These are phyloP conservation scores for Bullera alba DNA, from an alignment of 768 basidiomycete genomes.

Conservation along the genomic window DNA sequence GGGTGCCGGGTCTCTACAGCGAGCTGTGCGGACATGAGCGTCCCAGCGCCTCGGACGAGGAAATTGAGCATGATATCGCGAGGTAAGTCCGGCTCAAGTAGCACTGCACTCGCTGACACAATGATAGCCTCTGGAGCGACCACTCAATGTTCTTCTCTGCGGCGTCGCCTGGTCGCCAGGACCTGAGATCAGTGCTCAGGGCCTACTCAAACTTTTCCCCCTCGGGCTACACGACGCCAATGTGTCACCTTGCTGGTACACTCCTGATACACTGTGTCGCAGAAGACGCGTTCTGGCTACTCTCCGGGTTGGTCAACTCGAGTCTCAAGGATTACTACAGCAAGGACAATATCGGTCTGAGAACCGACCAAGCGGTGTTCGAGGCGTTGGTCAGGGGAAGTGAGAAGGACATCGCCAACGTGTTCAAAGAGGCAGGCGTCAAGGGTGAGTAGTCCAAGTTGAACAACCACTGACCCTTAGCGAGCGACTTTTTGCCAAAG, in stretches of 20 bases:
- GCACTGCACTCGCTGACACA: not conserved
- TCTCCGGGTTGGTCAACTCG: conserved; percentile 32
- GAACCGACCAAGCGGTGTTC: conserved; percentile 31
- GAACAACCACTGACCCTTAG: conserved; percentile 5
- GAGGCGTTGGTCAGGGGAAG: conserved; percentile 23
- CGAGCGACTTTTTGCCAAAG: conserved; percentile 29
- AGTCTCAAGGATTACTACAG: conserved; percentile 28
- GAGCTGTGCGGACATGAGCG: conserved; percentile 35
- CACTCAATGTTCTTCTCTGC: conserved; percentile 30
- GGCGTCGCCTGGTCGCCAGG: conserved; percentile 25
- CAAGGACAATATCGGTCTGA: conserved; percentile 16
- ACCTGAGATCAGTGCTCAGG: conserved; percentile 30
- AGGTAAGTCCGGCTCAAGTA: conserved; percentile 14
- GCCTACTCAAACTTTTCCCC: conserved; percentile 33
- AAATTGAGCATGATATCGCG: conserved; percentile 30
- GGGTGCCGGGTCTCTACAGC: conserved; percentile 30
- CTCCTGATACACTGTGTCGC: conserved; percentile 39
- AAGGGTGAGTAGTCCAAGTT: conserved; percentile 20
- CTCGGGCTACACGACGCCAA: conserved; percentile 25
- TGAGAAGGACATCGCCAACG: conserved; percentile 24
- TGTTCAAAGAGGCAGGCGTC: conserved; percentile 25
- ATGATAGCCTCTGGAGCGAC: conserved; percentile 26
- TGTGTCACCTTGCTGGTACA: conserved; percentile 31
- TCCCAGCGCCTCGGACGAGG: conserved; percentile 12
- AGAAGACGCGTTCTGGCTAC: conserved; percentile 42